Evolutionary conservation across 306 rosid genomes (phyloP).

Genomic region (Malus sieversii): DNA sequence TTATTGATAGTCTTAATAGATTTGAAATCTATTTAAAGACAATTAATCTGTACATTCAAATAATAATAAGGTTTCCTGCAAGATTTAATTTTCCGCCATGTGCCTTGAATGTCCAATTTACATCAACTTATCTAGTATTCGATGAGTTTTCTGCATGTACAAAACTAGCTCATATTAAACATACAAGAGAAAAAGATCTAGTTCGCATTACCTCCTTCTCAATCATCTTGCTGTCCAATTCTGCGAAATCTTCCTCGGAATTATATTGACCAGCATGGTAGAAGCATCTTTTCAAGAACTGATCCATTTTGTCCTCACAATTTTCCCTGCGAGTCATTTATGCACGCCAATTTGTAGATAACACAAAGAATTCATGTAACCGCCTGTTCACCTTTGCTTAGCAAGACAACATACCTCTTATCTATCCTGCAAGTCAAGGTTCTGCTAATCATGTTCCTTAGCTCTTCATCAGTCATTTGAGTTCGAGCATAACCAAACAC

Average conservation of each 20-base stretch:
- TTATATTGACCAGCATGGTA: conserved; percentile 85
- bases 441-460: conserved; percentile 69
- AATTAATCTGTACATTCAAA: neutral
- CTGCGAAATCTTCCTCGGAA: conserved; percentile 65
- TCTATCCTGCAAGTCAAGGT: conserved; percentile 94
- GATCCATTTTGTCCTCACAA: conserved; percentile 85
- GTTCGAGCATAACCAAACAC: conserved; percentile 86
- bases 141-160: neutral
- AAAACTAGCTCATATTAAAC: neutral
- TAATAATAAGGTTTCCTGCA: neutral
- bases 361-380: neutral
- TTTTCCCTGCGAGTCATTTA: conserved; percentile 52
- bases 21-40: neutral
- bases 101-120: neutral
- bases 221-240: conserved; percentile 56
- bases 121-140: neutral
- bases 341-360: conserved; percentile 14
- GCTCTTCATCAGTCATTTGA: conserved; percentile 68
- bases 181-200: neutral
- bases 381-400: neutral
- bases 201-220: conserved; percentile 63
- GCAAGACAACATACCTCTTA: conserved; percentile 44
- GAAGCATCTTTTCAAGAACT: conserved; percentile 75
- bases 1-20: neutral
- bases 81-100: neutral